Conservation (phyloP, 2,329 filamentous ascomycete species). For the Calonectria ilicicola region DNA sequence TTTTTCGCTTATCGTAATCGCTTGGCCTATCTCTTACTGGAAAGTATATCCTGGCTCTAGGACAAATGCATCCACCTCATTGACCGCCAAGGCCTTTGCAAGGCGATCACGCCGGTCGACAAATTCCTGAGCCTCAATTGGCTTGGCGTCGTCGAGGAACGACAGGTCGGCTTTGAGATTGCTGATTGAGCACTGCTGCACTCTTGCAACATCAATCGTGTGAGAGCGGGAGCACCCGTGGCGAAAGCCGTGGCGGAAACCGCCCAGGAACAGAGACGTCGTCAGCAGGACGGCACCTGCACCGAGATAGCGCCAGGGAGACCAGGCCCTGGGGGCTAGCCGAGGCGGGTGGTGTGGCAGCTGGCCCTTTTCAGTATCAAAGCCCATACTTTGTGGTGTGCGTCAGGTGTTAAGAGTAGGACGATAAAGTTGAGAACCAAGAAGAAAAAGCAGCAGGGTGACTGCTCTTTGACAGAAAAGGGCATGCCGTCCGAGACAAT, state of each 20-base stretch:
- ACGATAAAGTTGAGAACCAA: neutral
- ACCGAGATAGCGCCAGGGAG: constrained; percentile 2
- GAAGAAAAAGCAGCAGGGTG: neutral
- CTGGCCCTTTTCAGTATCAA: constrained; percentile 20
- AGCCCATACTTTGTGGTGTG: neutral
- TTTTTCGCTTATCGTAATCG: neutral
- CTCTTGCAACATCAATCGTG: constrained; percentile 26
- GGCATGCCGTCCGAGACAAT: constrained; percentile 15
- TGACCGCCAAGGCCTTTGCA: constrained; percentile 63
- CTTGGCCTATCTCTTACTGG: constrained; percentile 51
- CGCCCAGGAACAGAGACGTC: constrained; percentile 10
- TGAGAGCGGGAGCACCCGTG: constrained; percentile 5
- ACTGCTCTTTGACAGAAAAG: constrained; percentile 4
- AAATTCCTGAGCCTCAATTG: constrained; percentile 64
- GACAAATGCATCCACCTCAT: constrained; percentile 68
- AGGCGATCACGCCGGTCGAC: constrained; percentile 67
- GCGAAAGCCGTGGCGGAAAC: neutral
- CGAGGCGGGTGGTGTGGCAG: constrained; percentile 12
- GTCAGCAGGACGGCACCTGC: constrained; percentile 12
- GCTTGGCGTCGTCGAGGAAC: constrained; percentile 62
- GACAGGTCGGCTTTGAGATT: constrained; percentile 62
- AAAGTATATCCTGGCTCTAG: constrained; percentile 75
- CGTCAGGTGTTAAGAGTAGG: neutral
- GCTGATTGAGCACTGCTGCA: constrained; percentile 61
- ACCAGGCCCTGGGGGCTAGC: neutral